phyloP scores from a whole-genome alignment of 148 eudicot species.

The Cornus suecica region DNA sequence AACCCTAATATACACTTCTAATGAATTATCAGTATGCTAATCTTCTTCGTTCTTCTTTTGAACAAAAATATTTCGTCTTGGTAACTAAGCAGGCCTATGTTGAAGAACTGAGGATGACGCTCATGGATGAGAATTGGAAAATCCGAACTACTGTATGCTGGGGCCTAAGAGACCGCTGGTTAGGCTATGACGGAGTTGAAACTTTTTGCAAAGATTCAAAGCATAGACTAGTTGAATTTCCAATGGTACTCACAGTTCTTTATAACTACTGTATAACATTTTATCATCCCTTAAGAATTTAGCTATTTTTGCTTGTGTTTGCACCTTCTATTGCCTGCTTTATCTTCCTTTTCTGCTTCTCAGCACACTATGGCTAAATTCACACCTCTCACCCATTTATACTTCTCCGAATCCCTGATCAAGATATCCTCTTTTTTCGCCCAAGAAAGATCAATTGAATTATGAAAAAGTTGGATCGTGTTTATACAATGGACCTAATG shows the following conservation, averaged over 20 bases:
- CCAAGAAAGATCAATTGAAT: too few species aligned
- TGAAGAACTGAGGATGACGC: constrained; percentile 67
- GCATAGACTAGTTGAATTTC: constrained; percentile 71
- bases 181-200: constrained; percentile 89
- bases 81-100: constrained; percentile 48
- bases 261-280: neutral
- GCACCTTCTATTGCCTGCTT: neutral
- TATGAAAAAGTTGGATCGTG: too few species aligned
- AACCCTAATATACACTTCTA: neutral
- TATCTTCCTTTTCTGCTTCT: neutral
- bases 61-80: neutral
- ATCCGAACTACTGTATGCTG: constrained; percentile 81
- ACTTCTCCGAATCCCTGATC: too few species aligned
- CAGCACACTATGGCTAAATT: too few species aligned
- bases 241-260: constrained; percentile 49
- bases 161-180: constrained; percentile 99
- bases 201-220: constrained; percentile 82
- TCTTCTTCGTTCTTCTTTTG: neutral
- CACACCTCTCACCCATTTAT: too few species aligned
- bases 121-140: constrained; percentile 65
- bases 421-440: too few species aligned
- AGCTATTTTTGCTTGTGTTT: too few species aligned
- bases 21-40: neutral
- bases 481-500: too few species aligned
- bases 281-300: too few species aligned